Percentiles rank a stretch among this genome's conserved stretches.
Conservation (phyloP, 176 grass and related monocot genomes). For the Aegilops longissima region DNA sequence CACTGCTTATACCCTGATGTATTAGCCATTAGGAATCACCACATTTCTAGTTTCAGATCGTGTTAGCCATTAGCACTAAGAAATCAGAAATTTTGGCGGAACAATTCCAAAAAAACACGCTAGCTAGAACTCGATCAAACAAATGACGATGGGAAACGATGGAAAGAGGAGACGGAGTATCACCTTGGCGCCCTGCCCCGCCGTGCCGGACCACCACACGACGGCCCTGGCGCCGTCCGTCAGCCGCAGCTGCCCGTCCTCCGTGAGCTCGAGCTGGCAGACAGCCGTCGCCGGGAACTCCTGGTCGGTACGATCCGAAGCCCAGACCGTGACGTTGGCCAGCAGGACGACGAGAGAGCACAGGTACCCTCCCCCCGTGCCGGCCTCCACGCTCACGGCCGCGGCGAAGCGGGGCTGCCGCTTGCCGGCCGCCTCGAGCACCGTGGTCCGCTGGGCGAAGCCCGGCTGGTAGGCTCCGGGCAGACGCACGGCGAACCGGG, state of each 20-base stretch:
- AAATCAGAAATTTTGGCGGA: background rate
- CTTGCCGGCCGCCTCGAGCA: conserved; percentile 1
- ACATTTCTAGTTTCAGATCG: background rate
- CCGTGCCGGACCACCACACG: conserved; percentile 39
- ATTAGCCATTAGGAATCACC: background rate
- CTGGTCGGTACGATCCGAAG: conserved; percentile 29
- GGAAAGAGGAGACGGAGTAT: background rate
- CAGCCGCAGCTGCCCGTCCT: conserved; percentile 34
- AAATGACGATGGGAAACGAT: background rate
- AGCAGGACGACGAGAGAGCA: conserved; percentile 42
- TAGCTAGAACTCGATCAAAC: background rate
- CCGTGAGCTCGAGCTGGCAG: conserved; percentile 42
- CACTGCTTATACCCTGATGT: background rate
- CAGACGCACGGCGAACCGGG: conserved; percentile 24
- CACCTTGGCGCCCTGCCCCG: conserved; percentile 38
- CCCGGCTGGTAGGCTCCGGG: background rate
- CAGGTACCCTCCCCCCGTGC: conserved; percentile 1
- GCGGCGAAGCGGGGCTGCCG: conserved; percentile 20
- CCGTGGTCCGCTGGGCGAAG: background rate
- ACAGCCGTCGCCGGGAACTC: background rate
- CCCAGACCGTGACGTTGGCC: conserved; percentile 47
- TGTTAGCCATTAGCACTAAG: background rate
- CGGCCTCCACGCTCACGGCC: conserved; percentile 28
- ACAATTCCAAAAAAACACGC: background rate
- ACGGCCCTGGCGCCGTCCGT: conserved; percentile 31